Conservation (phyloP, 495 filamentous ascomycete species). For the Cercophora sp. region DNA sequence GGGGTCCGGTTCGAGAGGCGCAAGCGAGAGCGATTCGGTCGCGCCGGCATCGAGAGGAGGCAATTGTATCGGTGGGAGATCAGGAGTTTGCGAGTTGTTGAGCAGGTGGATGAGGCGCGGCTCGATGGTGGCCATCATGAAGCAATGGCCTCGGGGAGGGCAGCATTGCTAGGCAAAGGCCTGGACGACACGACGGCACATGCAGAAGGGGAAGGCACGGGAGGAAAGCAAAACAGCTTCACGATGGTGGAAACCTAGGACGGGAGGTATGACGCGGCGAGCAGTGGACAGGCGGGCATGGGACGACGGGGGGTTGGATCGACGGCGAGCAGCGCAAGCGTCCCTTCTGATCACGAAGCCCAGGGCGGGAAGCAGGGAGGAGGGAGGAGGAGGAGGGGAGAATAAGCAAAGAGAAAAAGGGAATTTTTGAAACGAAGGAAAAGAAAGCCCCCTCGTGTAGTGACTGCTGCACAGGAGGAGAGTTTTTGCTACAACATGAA, state of each 20-base stretch:
- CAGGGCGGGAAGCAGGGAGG: neutral
- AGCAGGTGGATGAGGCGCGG: slow-evolving; percentile 55
- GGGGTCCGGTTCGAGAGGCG: slow-evolving; percentile 44
- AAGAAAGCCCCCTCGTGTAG: neutral
- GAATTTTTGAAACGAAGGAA: slow-evolving; percentile 15
- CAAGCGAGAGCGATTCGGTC: slow-evolving; percentile 30
- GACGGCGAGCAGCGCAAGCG: too few species aligned
- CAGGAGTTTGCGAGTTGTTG: slow-evolving; percentile 43
- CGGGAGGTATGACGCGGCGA: too few species aligned
- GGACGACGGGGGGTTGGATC: too few species aligned
- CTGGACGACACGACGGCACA: slow-evolving; percentile 3
- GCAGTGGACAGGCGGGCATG: too few species aligned
- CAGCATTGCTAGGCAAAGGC: slow-evolving; percentile 25
- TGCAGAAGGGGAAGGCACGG: neutral
- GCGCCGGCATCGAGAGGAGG: slow-evolving; percentile 32
- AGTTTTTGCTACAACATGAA: neutral
- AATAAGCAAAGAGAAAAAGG: slow-evolving; percentile 21
- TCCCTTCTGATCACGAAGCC: too few species aligned
- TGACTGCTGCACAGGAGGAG: neutral
- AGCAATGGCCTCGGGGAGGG: slow-evolving; percentile 22
- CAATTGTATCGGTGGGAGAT: slow-evolving; percentile 43
- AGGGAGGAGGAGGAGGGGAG: slow-evolving; percentile 12
- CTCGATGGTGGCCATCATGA: slow-evolving; percentile 56
- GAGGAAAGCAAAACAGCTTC: neutral
- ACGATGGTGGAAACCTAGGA: neutral